Conservation (phyloP, 106 monocot species). For the Platanthera zijinensis region DNA sequence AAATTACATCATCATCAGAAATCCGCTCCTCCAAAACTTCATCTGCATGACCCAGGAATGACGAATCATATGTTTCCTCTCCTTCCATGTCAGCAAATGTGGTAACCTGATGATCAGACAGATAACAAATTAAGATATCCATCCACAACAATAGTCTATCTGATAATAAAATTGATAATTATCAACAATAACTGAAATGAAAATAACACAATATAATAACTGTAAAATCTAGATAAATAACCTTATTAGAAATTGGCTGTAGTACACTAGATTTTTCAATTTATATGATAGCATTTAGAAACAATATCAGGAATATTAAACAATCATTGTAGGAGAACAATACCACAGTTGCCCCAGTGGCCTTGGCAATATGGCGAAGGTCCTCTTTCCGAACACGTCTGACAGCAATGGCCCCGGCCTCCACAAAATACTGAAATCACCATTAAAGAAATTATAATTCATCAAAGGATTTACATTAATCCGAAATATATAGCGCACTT, state of each 20-base stretch:
- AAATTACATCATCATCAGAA: conserved; percentile 89
- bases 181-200: conserved; percentile 2
- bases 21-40: conserved; percentile 93
- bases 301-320: background rate
- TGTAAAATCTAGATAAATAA: background rate
- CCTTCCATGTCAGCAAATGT: conserved; percentile 99
- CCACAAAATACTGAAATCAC: conserved; percentile 82
- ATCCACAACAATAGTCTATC: background rate
- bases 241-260: no score
- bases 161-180: background rate
- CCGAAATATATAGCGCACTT: background rate
- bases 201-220: background rate
- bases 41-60: conserved; percentile 79
- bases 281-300: background rate
- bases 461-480: background rate
- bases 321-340: conserved; percentile 1
- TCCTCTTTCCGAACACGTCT: conserved; percentile 89
- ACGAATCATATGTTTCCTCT: conserved; percentile 90
- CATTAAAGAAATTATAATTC: conserved; percentile 6
- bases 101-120: conserved; percentile 39
- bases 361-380: conserved; percentile 95
- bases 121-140: background rate
- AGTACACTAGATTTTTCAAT: background rate
- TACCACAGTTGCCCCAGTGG: conserved; percentile 95
- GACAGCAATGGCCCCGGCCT: conserved; percentile 91